These are phyloP conservation scores for Fusarium tjaetaba DNA, from an alignment of 2,329 filamentous ascomycete species.

Conservation along the genomic window DNA sequence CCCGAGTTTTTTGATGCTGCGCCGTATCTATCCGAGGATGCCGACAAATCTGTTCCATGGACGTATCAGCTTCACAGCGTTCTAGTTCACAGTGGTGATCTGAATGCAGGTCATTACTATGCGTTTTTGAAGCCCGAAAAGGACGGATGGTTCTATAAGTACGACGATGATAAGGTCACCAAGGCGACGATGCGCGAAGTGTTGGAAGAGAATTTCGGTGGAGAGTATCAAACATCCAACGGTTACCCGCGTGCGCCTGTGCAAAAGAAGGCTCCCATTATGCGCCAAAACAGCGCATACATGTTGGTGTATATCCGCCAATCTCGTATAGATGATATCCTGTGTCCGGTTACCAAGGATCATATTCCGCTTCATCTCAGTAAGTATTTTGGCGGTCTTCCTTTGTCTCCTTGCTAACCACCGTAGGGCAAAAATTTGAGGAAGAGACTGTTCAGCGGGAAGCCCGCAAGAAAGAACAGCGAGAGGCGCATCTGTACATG, in stretches of 20 bases:
- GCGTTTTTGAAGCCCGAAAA: conserved; percentile 94
- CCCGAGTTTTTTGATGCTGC: conserved; percentile 85
- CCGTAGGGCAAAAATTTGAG: conserved; percentile 74
- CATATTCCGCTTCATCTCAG: conserved; percentile 86
- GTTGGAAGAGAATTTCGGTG: conserved; percentile 95
- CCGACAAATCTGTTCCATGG: conserved; percentile 89
- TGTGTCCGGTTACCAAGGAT: conserved; percentile 78
- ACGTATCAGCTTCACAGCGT: conserved; percentile 94
- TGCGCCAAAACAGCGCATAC: conserved; percentile 86
- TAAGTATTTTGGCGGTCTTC: conserved; percentile 52
- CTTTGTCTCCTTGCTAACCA: conserved; percentile 26
- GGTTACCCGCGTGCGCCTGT: conserved; percentile 57
- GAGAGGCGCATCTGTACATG: conserved; percentile 95
- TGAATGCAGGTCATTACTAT: conserved; percentile 98
- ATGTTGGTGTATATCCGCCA: conserved; percentile 99
- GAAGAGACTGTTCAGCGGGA: conserved; percentile 84
- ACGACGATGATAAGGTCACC: conserved; percentile 98
- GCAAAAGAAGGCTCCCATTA: conserved; percentile 67
- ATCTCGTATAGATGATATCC: conserved; percentile 81
- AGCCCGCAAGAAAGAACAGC: conserved; percentile 83
- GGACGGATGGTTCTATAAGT: conserved; percentile 95
- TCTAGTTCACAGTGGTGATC: conserved; percentile 93
- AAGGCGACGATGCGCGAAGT: conserved; percentile 91
- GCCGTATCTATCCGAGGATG: conserved; percentile 86
- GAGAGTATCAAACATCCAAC: conserved; percentile 73